Evolutionary conservation across 108 stramenopile species (phyloP).

Genomic region (Cyclostephanos invisitatus): DNA sequence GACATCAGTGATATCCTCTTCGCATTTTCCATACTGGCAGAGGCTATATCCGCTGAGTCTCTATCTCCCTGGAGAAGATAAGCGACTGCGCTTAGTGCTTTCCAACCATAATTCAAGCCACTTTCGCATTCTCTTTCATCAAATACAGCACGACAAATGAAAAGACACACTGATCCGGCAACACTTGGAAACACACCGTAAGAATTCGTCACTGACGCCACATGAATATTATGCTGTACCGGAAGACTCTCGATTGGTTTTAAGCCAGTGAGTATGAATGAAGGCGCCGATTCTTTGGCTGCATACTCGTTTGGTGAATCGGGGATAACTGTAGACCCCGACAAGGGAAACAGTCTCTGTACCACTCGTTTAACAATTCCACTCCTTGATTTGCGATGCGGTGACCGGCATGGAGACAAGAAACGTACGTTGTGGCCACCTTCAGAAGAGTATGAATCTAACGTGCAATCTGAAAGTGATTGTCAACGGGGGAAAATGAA

Average conservation of each 20-base stretch:
- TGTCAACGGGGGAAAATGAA: conserved; percentile 2
- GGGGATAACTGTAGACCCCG: background rate
- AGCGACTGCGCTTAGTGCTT: conserved; percentile 25
- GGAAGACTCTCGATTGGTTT: conserved; percentile 10
- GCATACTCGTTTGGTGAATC: conserved; percentile 40
- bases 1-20: conserved; percentile 20
- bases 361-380: conserved; percentile 23
- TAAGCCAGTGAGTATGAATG: conserved; percentile 50
- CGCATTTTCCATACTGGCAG: conserved; percentile 35
- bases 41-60: conserved; percentile 31
- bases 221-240: conserved; percentile 6
- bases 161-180: conserved; percentile 37
- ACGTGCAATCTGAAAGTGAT: conserved; percentile 18
- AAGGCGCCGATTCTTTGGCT: conserved; percentile 48
- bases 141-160: conserved; percentile 29
- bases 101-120: conserved; percentile 24
- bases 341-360: conserved; percentile 13
- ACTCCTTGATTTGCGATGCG: conserved; percentile 13
- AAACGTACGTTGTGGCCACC: conserved; percentile 1
- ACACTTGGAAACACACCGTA: conserved; percentile 14
- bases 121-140: background rate
- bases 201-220: background rate
- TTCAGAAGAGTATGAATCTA: conserved; percentile 12
- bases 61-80: conserved; percentile 46
- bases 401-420: conserved; percentile 7